phyloP scores from a whole-genome alignment of 805 yeast genomes.

The Ascoidea rubescens region DNA sequence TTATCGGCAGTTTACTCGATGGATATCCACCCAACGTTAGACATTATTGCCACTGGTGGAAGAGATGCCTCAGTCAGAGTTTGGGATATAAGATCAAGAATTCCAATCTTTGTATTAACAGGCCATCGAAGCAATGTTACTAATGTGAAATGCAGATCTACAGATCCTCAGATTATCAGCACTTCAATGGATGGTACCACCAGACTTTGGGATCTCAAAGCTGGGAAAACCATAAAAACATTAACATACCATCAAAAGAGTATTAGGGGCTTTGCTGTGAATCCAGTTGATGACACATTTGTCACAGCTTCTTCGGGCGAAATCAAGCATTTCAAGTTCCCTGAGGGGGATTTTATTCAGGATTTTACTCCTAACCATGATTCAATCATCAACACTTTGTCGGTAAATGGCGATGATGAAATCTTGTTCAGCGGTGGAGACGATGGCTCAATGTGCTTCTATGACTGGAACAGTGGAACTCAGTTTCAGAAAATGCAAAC shows the following conservation, averaged over 20 bases:
- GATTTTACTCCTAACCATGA: conserved; percentile 30
- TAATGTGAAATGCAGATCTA: conserved; percentile 48
- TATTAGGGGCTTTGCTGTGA: conserved; percentile 58
- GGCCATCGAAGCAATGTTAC: conserved; percentile 77
- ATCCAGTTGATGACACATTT: conserved; percentile 60
- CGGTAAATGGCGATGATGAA: conserved; percentile 44
- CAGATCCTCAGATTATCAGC: conserved; percentile 78
- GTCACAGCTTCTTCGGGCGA: conserved; percentile 74
- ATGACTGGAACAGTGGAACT: conserved; percentile 63
- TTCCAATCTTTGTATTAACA: conserved; percentile 58
- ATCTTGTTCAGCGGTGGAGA: conserved; percentile 74
- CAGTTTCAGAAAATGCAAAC: conserved; percentile 41
- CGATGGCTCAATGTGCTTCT: conserved; percentile 64
- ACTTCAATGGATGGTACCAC: conserved; percentile 79
- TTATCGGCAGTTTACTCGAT: conserved; percentile 77
- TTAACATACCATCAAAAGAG: conserved; percentile 79
- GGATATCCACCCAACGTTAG: conserved; percentile 78
- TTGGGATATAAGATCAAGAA: conserved; percentile 85
- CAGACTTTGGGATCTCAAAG: conserved; percentile 75
- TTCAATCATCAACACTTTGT: conserved; percentile 53
- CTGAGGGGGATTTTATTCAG: conserved; percentile 61
- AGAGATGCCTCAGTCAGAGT: conserved; percentile 75
- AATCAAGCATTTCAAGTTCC: conserved; percentile 50
- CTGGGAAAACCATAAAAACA: conserved; percentile 50
- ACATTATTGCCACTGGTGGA: conserved; percentile 76